Conservation (phyloP, 2,329 filamentous ascomycete species). For the Venturia nashicola region DNA sequence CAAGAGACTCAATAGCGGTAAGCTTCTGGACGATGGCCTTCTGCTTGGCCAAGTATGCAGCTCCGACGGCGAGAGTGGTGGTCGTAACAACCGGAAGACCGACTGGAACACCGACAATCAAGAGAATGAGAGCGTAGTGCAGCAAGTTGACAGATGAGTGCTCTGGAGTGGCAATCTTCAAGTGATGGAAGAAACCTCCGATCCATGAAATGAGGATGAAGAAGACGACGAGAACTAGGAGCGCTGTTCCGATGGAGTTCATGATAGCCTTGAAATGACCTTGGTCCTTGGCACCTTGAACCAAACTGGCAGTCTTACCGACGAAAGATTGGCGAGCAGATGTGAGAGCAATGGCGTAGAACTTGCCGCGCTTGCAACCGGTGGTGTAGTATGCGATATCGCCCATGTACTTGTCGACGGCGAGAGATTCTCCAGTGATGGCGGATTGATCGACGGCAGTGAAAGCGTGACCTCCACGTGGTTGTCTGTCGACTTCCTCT, state of each 20-base stretch:
- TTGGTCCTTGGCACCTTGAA: constrained; percentile 62
- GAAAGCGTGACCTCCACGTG: constrained; percentile 34
- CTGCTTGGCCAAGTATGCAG: constrained; percentile 64
- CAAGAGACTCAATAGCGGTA: constrained; percentile 64
- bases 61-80: constrained; percentile 64
- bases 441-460: constrained; percentile 67
- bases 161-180: constrained; percentile 48
- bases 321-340: constrained; percentile 64
- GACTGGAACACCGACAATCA: constrained; percentile 69
- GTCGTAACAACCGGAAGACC: constrained; percentile 71
- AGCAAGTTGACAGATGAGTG: constrained; percentile 50
- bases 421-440: constrained; percentile 70
- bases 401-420: constrained; percentile 68
- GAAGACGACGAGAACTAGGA: constrained; percentile 66
- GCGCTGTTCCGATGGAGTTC: constrained; percentile 65
- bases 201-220: constrained; percentile 67
- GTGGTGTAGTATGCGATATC: constrained; percentile 69
- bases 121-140: constrained; percentile 55
- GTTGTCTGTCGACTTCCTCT: constrained; percentile 37
- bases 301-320: constrained; percentile 60
- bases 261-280: constrained; percentile 77
- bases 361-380: constrained; percentile 70
- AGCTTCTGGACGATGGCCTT: constrained; percentile 72
- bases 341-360: constrained; percentile 55
- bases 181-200: constrained; percentile 64